Conservation (phyloP, 352 stramenopile genomes). For the Phytophthora sp. region DNA sequence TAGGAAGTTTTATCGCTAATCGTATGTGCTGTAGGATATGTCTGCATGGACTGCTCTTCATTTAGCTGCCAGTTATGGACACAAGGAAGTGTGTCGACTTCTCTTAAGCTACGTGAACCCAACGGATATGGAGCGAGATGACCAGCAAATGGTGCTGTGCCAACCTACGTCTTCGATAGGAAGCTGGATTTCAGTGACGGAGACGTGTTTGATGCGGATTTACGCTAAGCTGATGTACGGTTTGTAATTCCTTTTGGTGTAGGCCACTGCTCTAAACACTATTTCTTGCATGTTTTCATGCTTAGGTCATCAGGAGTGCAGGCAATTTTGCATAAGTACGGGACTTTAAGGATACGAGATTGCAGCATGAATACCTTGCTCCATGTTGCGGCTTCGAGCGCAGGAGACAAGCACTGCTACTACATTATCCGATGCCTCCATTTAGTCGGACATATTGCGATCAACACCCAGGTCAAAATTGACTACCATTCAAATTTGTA, state of each 20-base stretch:
- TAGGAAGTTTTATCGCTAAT: neutral
- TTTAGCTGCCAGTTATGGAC: conserved; percentile 47
- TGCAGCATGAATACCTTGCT: conserved; percentile 65
- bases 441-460: conserved; percentile 43
- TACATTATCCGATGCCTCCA: conserved; percentile 58
- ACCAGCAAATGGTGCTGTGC: conserved; percentile 45
- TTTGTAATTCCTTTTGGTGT: neutral
- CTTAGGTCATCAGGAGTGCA: conserved; percentile 44
- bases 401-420: conserved; percentile 45
- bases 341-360: conserved; percentile 55
- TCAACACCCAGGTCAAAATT: conserved; percentile 46
- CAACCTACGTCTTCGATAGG: conserved; percentile 38
- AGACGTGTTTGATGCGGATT: conserved; percentile 49
- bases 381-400: conserved; percentile 52
- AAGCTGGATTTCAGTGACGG: conserved; percentile 52
- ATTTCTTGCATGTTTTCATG: neutral
- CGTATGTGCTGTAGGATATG: conserved; percentile 39
- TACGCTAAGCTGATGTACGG: conserved; percentile 55
- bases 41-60: conserved; percentile 52
- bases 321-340: conserved; percentile 46
- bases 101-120: conserved; percentile 34
- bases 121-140: conserved; percentile 31
- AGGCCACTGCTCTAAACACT: neutral
- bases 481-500: neutral
- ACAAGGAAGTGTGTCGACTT: conserved; percentile 51